These are phyloP conservation scores for Venturia effusa DNA, from an alignment of 2,329 filamentous ascomycete species.

Conservation along the genomic window DNA sequence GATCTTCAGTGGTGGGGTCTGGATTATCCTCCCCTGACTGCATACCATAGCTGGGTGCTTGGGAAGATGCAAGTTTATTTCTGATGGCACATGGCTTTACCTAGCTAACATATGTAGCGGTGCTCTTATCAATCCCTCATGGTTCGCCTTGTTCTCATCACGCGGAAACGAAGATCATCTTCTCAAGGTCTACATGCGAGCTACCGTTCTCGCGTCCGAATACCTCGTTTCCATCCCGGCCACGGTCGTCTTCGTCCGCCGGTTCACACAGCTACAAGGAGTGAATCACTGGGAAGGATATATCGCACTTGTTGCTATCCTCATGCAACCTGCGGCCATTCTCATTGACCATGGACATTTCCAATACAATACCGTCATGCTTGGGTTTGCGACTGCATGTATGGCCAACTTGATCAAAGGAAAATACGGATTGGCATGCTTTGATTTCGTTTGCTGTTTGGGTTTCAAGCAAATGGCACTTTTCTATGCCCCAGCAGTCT, in stretches of 20 bases:
- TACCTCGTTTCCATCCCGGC: conserved; percentile 85
- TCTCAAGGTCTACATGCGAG: conserved; percentile 93
- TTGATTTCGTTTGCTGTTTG: conserved; percentile 89
- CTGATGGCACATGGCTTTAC: neutral
- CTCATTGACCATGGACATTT: conserved; percentile 94
- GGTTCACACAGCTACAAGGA: conserved; percentile 64
- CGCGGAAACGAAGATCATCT: conserved; percentile 67
- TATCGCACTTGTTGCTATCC: conserved; percentile 75
- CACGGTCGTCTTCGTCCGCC: conserved; percentile 71
- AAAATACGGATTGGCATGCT: conserved; percentile 73
- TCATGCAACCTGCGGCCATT: conserved; percentile 85
- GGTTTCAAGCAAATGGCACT: conserved; percentile 99
- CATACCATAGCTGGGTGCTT: conserved; percentile 95
- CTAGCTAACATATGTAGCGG: conserved; percentile 40
- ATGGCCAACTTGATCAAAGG: conserved; percentile 83
- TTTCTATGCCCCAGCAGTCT: conserved; percentile 90
- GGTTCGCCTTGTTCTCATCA: conserved; percentile 80
- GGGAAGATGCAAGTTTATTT: conserved; percentile 58
- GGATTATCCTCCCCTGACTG: conserved; percentile 93
- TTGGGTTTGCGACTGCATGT: conserved; percentile 76
- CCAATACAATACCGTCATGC: conserved; percentile 98
- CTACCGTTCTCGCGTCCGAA: conserved; percentile 81
- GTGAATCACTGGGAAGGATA: conserved; percentile 74
- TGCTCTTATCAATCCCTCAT: conserved; percentile 62
- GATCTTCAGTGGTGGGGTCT: conserved; percentile 96